Base-by-base conservation (phyloP, 2,329 filamentous ascomycete species). In the Hymenoscyphus repandus region DNA sequence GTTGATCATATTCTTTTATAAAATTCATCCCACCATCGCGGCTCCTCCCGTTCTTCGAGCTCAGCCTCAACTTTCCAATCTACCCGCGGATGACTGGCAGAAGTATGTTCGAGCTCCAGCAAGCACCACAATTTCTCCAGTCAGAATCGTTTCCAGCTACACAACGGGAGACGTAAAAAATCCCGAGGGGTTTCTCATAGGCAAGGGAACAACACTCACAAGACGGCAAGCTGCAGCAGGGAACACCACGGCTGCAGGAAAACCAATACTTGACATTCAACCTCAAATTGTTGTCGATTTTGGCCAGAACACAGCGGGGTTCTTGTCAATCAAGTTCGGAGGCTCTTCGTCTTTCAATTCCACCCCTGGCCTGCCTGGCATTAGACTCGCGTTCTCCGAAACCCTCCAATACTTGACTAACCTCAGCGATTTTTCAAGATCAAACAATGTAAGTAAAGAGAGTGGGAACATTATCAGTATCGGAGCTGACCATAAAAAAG, bases 381-480 rank as follows among this genome's bases (percentile, higher is more conserved):
- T 77, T n/a, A 65, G 67, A 33, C 57, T 78, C 20, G 71, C 71
- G 10, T 77, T 77, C 55, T 77, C 75, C 1, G 75, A 78, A 59
- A 73, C 72, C 0, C 56, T 74, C 32, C 63, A 74, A 53, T 75
- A 68, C 46, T 65, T 78, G 13, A 65, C 64, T 0, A 56, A 73
- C 48, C 62, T 69, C 12, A 75, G 73, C 51, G 75, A 77, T 55
- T 78, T 76, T 48, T 73, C 73, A 1, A 63, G 74, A 36, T 77
- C 74, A 7, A 66, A 76, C 47, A 75, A 74, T 50, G 70, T 67
- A 57, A 58, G 63, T 59, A 20, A 9, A 13, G 11, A 18, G 10
- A 27, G 7, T 7, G 22, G 7, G 1, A 4, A 22, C 1, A 5
- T 2, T 27, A 20, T n/a, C n/a, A 30, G 15, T 33, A 20, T 30